Conservation (phyloP, 768 basidiomycete species). For the Candolleomyces aberdarensis region DNA sequence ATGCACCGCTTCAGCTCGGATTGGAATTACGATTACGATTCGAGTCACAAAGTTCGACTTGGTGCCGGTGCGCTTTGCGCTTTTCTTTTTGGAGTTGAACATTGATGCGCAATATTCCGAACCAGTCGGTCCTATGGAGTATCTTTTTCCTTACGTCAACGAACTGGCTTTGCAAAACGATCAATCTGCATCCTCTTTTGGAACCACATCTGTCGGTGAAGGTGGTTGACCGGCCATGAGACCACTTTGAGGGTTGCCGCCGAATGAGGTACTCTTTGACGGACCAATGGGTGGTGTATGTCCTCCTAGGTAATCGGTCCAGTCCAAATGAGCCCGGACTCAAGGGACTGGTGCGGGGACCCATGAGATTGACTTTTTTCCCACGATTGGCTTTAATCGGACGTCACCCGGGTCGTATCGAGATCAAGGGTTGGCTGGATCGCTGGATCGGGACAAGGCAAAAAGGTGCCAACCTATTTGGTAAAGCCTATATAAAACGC, state of each 20-base stretch:
- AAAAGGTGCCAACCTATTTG: slow-evolving; percentile 5
- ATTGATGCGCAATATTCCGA: slow-evolving; percentile 4
- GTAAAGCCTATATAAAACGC: slow-evolving; percentile 10
- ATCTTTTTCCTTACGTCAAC: slow-evolving; percentile 4
- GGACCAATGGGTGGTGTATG: neutral
- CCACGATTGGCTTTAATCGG: slow-evolving; percentile 3
- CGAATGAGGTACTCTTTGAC: neutral
- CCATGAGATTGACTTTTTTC: slow-evolving; percentile 9
- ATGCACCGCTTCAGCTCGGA: slow-evolving; percentile 1
- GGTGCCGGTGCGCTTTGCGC: neutral
- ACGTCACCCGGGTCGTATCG: slow-evolving; percentile 7
- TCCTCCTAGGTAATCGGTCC: neutral
- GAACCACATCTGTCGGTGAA: neutral
- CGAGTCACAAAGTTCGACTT: slow-evolving; percentile 2
- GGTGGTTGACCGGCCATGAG: slow-evolving; percentile 9
- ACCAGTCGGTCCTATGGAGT: slow-evolving; percentile 6
- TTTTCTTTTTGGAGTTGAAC: neutral
- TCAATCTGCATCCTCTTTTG: neutral
- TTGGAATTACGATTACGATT: neutral
- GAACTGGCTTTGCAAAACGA: neutral
- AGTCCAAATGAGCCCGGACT: neutral
- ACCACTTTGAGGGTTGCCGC: neutral
- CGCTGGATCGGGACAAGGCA: slow-evolving; percentile 5
- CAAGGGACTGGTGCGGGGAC: slow-evolving; percentile 1
- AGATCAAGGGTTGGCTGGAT: slow-evolving; percentile 8